Conservation (phyloP, 148 eudicot genomes). For the Camellia japonica region DNA sequence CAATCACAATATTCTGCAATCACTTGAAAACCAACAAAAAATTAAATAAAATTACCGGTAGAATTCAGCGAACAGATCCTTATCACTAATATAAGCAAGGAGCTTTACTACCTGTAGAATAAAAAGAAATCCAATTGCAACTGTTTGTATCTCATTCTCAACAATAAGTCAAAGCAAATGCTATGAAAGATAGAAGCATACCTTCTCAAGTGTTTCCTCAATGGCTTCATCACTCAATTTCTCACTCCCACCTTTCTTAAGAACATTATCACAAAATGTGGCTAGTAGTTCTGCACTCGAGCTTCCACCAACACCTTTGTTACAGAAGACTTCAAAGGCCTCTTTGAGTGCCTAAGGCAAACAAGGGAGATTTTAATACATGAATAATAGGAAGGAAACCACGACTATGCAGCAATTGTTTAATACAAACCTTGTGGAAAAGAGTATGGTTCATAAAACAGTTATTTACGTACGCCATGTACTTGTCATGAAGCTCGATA, state of each 20-base stretch:
- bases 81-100: constrained; percentile 79
- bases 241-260: constrained; percentile 88
- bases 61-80: constrained; percentile 84
- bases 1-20: neutral
- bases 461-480: constrained; percentile 72
- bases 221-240: constrained; percentile 90
- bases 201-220: constrained; percentile 91
- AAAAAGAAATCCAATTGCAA: neutral
- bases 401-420: neutral
- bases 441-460: constrained; percentile 74
- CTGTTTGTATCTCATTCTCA: neutral
- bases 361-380: neutral
- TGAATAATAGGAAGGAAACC: neutral
- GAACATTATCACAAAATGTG: constrained; percentile 82
- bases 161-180: neutral
- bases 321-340: constrained; percentile 76
- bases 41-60: constrained; percentile 45
- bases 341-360: constrained; percentile 70
- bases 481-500: constrained; percentile 90
- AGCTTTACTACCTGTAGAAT: constrained; percentile 66
- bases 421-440: constrained; percentile 66
- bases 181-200: constrained; percentile 15
- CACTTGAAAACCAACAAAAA: neutral
- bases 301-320: constrained; percentile 90
- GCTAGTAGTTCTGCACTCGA: constrained; percentile 90